Evolutionary conservation across 1,284 basidiomycete species (phyloP), one percentile per base, ranked within the genome.

Genomic region (Amylostereum areolatum): DNA sequence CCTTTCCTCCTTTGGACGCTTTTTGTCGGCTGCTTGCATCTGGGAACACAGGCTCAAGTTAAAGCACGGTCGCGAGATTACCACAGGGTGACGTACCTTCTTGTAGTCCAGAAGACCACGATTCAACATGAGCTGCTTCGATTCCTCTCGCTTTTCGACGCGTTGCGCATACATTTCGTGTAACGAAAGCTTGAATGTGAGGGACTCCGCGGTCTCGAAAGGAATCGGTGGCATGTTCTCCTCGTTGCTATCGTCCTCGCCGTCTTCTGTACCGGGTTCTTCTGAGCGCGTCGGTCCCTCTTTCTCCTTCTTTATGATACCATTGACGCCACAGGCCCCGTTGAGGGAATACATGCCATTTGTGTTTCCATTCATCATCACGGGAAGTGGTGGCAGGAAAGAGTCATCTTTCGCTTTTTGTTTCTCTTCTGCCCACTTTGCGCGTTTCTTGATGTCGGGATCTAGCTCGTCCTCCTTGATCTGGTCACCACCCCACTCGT

Each of bases 111-210:
- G 74, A 51, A 99, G 68, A 2, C 92, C 92, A 46, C 96, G 78
- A 61, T 98, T 90, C 62, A 95, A 96, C 65, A 99, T 90, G 52
- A 98, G 70, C n/a, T 83, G 82, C 69, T 98, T 99, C 39, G 80
- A 81, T 62, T 93, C 89, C 52, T 85, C 71, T 33, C 96, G 80
- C 67, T 89, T 93, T 55, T 94, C 89, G n/a, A 98, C 78, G 47
- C 90, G 84, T 55, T 93, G 91, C 59, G 84, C 84, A 71, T 98
- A 99, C 73, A 95, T 94, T 63, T 97, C 90, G 55, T 98, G 71
- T 49, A 98, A 67, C 0, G 89, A 83, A 32, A 97, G 71, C 72
- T 99, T 99, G 70, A 97, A 87, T 29, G 82, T 75, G n/a, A 98
- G 71, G 33, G 96, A 96, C 40, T 92, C 89, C 29, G 80, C 75